Evolutionary conservation across 2,329 filamentous ascomycete species (phyloP), one percentile per base, ranked within the genome.

Genomic region (Xylaria sp.): DNA sequence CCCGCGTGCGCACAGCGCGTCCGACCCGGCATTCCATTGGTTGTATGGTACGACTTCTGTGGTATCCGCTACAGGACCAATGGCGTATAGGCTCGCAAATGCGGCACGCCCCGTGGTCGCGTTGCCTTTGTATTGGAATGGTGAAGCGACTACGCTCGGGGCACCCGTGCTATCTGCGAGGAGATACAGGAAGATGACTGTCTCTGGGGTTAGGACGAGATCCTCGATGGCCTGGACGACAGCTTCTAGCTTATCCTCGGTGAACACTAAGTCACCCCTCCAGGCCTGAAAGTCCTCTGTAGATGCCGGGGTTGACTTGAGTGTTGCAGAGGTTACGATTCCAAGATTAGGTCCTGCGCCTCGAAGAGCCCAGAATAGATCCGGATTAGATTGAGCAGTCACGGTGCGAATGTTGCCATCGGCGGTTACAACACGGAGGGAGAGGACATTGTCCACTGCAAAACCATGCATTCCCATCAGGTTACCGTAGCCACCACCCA

Each of bases 341-440:
- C 67, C 69, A 25, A 70, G 66, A 34, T 72, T 72, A 3, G 66
- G 66, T 0, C 61, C 68, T 2, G 70, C 70, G 10, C 70, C 70
- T 41, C 62, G 57, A 3, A 72, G 46, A 46, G 43, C 68, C 70
- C 70, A 72, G 28, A 65, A 72, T 1, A 72, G 56, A 56, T 70
- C 70, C 2, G 68, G 63, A 25, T 59, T 25, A 0, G 59, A 66
- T 3, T 28, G 5, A 2, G 55, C 45, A 5, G 57, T 65, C 15
- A 69, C 62, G 15, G 45, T 67, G 3, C 23, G 32, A 5, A 63
- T 10, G 15, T 9, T n/a, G 20, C 70, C 70, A 28, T 69, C 61
- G 1, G 70, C 63, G 10, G 61, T 46, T 3, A 72, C 66, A 20
- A 70, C 59, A 23, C 59, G 58, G 10, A 70, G 25, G 3, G 61